Percentiles rank a stretch among this genome's conserved stretches.
phyloP scores from a whole-genome alignment of 441 rosid genomes.

The Adansonia rubrostipa region DNA sequence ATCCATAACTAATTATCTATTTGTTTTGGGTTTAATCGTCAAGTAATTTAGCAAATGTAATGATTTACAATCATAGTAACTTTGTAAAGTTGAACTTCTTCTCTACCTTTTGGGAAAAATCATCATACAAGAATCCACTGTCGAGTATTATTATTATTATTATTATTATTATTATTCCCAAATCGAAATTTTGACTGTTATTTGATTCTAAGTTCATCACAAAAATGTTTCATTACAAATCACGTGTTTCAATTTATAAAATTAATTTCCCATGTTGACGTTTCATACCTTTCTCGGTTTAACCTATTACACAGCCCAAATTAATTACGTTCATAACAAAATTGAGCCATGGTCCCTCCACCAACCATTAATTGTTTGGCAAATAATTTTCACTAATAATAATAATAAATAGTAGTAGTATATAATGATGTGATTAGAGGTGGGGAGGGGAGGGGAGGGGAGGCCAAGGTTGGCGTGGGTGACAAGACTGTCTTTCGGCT shows the following conservation, averaged over 20 bases:
- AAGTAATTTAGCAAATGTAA: too few species aligned
- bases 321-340: too few species aligned
- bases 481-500: constrained; percentile 21
- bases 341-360: not conserved
- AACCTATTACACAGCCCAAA: not conserved
- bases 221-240: not conserved
- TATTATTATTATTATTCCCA: too few species aligned
- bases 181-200: too few species aligned
- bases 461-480: constrained; percentile 18
- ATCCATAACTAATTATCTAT: too few species aligned
- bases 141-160: too few species aligned
- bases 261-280: not conserved
- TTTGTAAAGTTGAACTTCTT: too few species aligned
- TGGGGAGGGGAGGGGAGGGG: too few species aligned
- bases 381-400: not conserved
- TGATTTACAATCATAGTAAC: too few species aligned
- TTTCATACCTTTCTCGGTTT: not conserved
- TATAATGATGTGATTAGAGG: not conserved
- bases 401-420: not conserved
- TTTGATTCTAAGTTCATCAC: not conserved
- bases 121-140: too few species aligned
- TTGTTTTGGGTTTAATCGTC: too few species aligned
- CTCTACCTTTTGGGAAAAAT: too few species aligned
- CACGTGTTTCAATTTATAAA: not conserved
- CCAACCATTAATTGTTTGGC: not conserved